Base-by-base conservation (phyloP, 441 rosid species). In the Erodium chrysanthum region DNA sequence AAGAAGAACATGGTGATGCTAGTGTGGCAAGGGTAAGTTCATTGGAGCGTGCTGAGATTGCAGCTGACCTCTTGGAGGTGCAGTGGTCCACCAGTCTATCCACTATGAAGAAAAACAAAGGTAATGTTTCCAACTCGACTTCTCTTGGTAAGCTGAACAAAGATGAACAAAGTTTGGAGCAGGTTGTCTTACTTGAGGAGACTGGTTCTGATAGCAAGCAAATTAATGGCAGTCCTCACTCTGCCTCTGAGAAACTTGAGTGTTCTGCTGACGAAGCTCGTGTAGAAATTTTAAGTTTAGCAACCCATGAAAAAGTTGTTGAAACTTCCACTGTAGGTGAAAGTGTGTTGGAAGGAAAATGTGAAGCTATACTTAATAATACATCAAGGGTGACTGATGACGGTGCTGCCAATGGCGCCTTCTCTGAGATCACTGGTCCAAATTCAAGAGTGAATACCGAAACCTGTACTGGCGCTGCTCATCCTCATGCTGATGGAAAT, bases 41-140 rank as follows among this genome's bases (percentile, higher is more conserved):
- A 1, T 72, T 88, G 80, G 96, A 94, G 70, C 70, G 90, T 48
- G 98, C 98, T 52, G 92, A 92, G 83, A 70, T 87, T 66, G 98
- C 96, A n/a, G 95, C 98, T 68, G 73, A 90, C 71, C 85, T 92
- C 0, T 84, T 92, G 84, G 98, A 94, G 61, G 80, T 88, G 75
- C 84, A 80, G 65, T 94, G 98, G 98, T 91, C 97, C 65, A 91
- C 96, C 20, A 84, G 78, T 82, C 81, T 91, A 17, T 75, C 84
- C 66, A 74, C 88, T 20, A 69, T 70, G 68, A 81, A 72, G 71
- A 29, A 69, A 20, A 22, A 68, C n/a, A 85, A 86, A 79, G 85
- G 73, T 48, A 73, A 68, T 50, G 67, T 60, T 71, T 74, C 80
- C 7, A 68, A 12, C 66, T 70, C 76, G 71, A 63, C 71, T 22